phyloP scores from a whole-genome alignment of 768 basidiomycete species.

The Crassisporium funariophilum region DNA sequence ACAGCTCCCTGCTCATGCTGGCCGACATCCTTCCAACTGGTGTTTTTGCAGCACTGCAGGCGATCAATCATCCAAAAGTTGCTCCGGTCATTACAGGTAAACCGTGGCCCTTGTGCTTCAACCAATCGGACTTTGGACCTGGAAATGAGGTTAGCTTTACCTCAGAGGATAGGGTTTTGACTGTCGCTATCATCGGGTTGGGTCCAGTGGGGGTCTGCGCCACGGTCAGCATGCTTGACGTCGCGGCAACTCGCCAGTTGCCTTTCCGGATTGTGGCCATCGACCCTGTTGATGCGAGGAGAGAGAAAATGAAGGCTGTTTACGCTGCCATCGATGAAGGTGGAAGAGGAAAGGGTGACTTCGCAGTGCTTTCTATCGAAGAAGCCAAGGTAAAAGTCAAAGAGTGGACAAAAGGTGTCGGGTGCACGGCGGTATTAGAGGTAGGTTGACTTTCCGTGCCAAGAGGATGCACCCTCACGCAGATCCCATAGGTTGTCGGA shows the following conservation, averaged over 20 bases:
- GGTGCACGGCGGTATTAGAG: slow-evolving; percentile 70
- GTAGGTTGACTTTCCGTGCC: slow-evolving; percentile 33
- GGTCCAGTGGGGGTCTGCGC: slow-evolving; percentile 82
- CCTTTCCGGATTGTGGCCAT: slow-evolving; percentile 63
- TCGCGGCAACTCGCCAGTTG: slow-evolving; percentile 45
- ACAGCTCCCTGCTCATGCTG: slow-evolving; percentile 69
- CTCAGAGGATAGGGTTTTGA: slow-evolving; percentile 52
- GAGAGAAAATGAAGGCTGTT: slow-evolving; percentile 61
- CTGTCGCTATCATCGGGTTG: slow-evolving; percentile 70
- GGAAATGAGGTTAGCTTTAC: slow-evolving; percentile 36
- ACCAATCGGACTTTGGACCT: slow-evolving; percentile 20
- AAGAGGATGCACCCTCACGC: background rate
- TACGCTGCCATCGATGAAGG: slow-evolving; percentile 49
- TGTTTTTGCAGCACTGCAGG: slow-evolving; percentile 74
- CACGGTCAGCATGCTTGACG: slow-evolving; percentile 63
- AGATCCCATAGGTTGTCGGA: slow-evolving; percentile 66
- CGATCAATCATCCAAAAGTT: slow-evolving; percentile 72
- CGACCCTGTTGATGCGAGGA: slow-evolving; percentile 58
- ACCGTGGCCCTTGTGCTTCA: slow-evolving; percentile 59
- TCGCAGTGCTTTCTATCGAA: slow-evolving; percentile 52
- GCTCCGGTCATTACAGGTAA: slow-evolving; percentile 57
- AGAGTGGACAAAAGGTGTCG: slow-evolving; percentile 56
- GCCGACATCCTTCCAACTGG: slow-evolving; percentile 84
- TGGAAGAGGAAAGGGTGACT: slow-evolving; percentile 48
- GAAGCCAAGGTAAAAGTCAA: slow-evolving; percentile 51